Base-by-base conservation (phyloP, 306 rosid genomes). In the Notholithocarpus densiflorus region DNA sequence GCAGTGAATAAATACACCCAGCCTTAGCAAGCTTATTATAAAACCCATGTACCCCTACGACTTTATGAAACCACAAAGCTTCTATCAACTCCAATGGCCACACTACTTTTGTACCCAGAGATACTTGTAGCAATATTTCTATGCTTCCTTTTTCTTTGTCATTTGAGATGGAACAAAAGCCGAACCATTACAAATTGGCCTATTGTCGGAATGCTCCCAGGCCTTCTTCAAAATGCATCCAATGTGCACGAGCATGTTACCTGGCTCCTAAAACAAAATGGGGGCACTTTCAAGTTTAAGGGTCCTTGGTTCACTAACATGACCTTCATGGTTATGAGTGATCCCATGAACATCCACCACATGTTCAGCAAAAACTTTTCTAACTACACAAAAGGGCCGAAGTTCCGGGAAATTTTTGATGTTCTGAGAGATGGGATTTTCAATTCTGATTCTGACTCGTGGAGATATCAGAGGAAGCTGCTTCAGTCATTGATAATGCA, bases 191-290 rank as follows among this genome's bases (percentile, higher is more conserved):
- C 15, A 21, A 79, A 89, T 11, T 89, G 80, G 72, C 90, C 87
- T 0, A 0, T 86, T 14, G 7, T 89, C 24, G 92, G 92, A 8
- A 89, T 86, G 90, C 31, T 81, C 4, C 92, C 87, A 2, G 26
- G 18, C 5, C 0, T 80, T 1, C n/a, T 82, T 11, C 8, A 1
- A 15, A 81, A 86, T 14, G 0, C 75, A 32, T 21, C 20, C 18
- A 18, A 64, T 0, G 3, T 15, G n/a, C 87, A 86, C 10, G 87
- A 89, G 20, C 77, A 24, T 19, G 0, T 14, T 2, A 64, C 79
- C 2, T 45, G 75, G 0, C 0, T 17, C 0, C 3, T 89, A 21
- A 68, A 70, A 9, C 48, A 5, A 75, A 4, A 70, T 12, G 84
- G 87, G 0, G 74, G 83, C 31, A 89, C 84, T 0, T 60, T 48